Base-by-base conservation (phyloP, 1,284 basidiomycete species). In the Omphalotus olearius region DNA sequence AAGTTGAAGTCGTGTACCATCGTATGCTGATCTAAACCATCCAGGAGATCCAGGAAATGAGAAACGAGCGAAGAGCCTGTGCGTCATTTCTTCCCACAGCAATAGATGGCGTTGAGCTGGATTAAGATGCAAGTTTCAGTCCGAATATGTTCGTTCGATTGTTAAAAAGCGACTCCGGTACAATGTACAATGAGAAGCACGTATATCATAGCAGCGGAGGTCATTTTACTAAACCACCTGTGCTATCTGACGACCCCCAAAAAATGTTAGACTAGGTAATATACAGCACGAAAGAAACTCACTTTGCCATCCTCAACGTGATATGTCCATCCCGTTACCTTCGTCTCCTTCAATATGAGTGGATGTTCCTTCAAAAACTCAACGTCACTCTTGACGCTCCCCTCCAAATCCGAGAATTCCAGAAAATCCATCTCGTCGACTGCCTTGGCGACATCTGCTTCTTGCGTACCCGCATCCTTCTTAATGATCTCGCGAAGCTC, bases 381-480 rank as follows among this genome's bases (percentile, higher is more conserved):
- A 5, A 57, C 53, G 45, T 57, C 56, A 14, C 46, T 39, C 49
- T 48, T 55, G 9, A 57, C 53, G 42, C 53, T 57, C n/a, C 30
- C 40, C 38, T 53, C 56, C 33, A 55, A 28, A 48, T 80, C 63
- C 9, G 58, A 46, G 60, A 87, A 82, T 53, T 82, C 74, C 54
- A 81, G 68, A 61, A 85, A 86, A 54, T 83, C 74, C 51, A 83
- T 77, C 2, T 66, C 52, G 47, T 83, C 74, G 18, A 81, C 74
- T 11, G 69, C 69, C 18, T 67, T 46, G 13, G 68, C 64, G 37
- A 74, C 67, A 13, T 67, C 61, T 1, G 59, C 33, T 37, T 74
- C 70, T 14, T 35, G 26, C 16, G 72, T 69, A 11, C 14, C 38
- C 10, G 49, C 33, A 13, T 53, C 51, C 23, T 54, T 53, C 59